Percentiles rank a stretch among this genome's conserved stretches.
These are phyloP conservation scores for Colletotrichum sp. DNA, from an alignment of 2,329 filamentous ascomycete genomes.

Conservation along the genomic window DNA sequence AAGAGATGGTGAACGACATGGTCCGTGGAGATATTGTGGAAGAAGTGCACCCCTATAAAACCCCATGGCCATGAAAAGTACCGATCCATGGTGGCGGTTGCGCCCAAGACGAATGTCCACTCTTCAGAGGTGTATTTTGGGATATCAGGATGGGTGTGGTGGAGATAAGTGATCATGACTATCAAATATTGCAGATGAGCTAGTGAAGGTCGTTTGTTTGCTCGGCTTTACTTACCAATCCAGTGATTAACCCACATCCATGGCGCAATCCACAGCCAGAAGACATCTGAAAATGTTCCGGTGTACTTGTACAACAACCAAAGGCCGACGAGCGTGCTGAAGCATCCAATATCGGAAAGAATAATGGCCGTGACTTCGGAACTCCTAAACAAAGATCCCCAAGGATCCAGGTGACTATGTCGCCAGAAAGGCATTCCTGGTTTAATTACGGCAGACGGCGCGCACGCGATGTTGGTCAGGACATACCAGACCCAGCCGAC, in stretches of 20 bases:
- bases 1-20: neutral
- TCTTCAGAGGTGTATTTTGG: neutral
- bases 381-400: neutral
- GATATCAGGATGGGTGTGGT: neutral
- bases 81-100: neutral
- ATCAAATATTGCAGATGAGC: neutral
- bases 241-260: neutral
- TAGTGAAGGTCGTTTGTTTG: neutral
- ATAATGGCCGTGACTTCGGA: neutral
- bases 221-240: neutral
- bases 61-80: neutral
- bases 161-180: neutral
- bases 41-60: neutral
- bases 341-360: neutral
- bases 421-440: neutral
- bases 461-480: neutral
- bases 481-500: neutral
- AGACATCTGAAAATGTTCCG: neutral
- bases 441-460: neutral
- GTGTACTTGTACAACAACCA: neutral
- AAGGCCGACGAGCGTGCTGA: neutral
- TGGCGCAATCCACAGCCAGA: neutral
- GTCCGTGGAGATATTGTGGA: neutral
- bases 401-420: neutral
- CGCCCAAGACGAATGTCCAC: neutral